Evolutionary conservation across 2,329 filamentous ascomycete species (phyloP).

Genomic region (Aquanectria penicillioides): DNA sequence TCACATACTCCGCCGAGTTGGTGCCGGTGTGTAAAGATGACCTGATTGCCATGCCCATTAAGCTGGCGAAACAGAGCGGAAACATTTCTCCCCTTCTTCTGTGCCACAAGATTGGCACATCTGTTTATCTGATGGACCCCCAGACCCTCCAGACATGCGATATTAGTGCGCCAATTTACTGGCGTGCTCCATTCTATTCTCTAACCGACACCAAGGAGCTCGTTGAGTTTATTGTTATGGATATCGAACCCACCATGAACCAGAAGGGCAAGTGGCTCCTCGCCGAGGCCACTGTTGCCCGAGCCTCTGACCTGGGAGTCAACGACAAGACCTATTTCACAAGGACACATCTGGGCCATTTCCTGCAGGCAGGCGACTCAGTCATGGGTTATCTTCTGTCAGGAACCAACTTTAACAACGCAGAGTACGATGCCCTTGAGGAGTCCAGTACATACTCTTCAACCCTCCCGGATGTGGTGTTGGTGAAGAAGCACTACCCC

Average conservation of each 20-base stretch:
- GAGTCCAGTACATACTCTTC: slow-evolving; percentile 78
- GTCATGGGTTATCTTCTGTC: slow-evolving; percentile 94
- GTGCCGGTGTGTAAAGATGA: slow-evolving; percentile 98
- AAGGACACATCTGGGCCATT: slow-evolving; percentile 86
- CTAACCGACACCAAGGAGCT: slow-evolving; percentile 87
- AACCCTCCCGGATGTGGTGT: slow-evolving; percentile 87
- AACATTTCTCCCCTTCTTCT: slow-evolving; percentile 89
- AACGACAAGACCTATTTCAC: slow-evolving; percentile 92
- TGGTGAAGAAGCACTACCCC: slow-evolving; percentile 97
- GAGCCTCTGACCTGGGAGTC: slow-evolving; percentile 83
- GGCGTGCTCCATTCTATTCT: slow-evolving; percentile 86
- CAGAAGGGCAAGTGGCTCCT: slow-evolving; percentile 85
- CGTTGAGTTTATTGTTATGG: slow-evolving; percentile 93
- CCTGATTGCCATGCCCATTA: slow-evolving; percentile 90
- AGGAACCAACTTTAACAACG: slow-evolving; percentile 93
- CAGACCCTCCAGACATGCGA: slow-evolving; percentile 92
- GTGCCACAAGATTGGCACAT: slow-evolving; percentile 88
- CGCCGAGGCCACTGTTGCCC: slow-evolving; percentile 88
- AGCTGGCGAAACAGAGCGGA: slow-evolving; percentile 84
- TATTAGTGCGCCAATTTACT: slow-evolving; percentile 84
- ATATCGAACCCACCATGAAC: slow-evolving; percentile 83
- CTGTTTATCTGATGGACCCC: slow-evolving; percentile 89
- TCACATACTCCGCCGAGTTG: slow-evolving; percentile 87
- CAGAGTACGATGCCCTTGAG: slow-evolving; percentile 85
- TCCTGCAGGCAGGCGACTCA: slow-evolving; percentile 89